Evolutionary conservation across 768 basidiomycete genomes (phyloP).

Genomic region (Solioccasus polychromus): DNA sequence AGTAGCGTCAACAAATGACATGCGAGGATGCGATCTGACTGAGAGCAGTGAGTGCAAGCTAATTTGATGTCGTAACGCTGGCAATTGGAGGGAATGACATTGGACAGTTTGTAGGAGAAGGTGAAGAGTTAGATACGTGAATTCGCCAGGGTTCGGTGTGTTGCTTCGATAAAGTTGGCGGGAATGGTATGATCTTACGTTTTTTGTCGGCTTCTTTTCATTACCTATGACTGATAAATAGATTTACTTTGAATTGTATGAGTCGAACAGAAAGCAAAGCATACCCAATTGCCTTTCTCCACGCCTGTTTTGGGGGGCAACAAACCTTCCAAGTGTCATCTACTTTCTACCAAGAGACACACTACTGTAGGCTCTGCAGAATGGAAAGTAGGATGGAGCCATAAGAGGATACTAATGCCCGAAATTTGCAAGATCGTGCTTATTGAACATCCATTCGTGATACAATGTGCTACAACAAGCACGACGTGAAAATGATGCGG

Average conservation of each 20-base stretch:
- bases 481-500: slow-evolving; percentile 40
- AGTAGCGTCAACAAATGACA: slow-evolving; percentile 41
- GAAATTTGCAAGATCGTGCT: slow-evolving; percentile 40
- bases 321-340: slow-evolving; percentile 32
- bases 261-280: slow-evolving; percentile 34
- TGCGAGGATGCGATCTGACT: slow-evolving; percentile 50
- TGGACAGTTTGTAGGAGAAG: slow-evolving; percentile 31
- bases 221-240: too few species aligned
- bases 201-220: too few species aligned
- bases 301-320: slow-evolving; percentile 37
- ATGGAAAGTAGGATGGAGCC: slow-evolving; percentile 21
- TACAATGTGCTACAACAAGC: slow-evolving; percentile 45
- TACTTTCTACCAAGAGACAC: slow-evolving; percentile 38
- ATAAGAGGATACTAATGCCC: slow-evolving; percentile 29
- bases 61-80: slow-evolving; percentile 43
- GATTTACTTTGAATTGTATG: slow-evolving; percentile 35
- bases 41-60: slow-evolving; percentile 46
- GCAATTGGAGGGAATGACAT: slow-evolving; percentile 35
- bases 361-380: slow-evolving; percentile 38
- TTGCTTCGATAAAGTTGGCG: slow-evolving; percentile 34
- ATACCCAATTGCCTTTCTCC: slow-evolving; percentile 45
- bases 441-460: slow-evolving; percentile 50
- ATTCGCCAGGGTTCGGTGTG: slow-evolving; percentile 39
- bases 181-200: slow-evolving; percentile 54
- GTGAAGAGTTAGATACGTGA: slow-evolving; percentile 24